These are phyloP conservation scores for Wickerhamiella vanderwaltii DNA, from an alignment of 805 yeast species.

Conservation along the genomic window DNA sequence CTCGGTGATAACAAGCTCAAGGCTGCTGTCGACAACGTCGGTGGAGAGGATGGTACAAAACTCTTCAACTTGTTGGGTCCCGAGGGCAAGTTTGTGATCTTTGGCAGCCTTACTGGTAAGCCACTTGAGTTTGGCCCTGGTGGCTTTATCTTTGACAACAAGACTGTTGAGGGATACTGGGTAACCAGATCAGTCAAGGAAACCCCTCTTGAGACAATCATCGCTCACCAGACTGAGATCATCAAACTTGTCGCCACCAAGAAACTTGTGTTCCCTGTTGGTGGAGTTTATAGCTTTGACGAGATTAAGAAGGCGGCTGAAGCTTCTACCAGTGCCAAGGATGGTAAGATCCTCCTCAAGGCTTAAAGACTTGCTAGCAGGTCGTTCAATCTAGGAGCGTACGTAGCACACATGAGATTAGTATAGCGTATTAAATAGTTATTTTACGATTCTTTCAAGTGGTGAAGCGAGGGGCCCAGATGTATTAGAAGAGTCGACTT, in stretches of 20 bases:
- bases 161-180: constrained; percentile 5
- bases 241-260: neutral
- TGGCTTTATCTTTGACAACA: neutral
- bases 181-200: neutral
- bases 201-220: neutral
- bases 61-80: neutral
- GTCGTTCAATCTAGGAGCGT: too few species aligned
- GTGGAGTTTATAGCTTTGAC: neutral
- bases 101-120: constrained; percentile 1
- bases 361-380: too few species aligned
- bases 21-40: constrained; percentile 9
- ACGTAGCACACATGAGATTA: too few species aligned
- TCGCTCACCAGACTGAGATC: neutral
- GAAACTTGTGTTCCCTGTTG: neutral
- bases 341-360: constrained; percentile 12
- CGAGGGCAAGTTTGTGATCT: neutral
- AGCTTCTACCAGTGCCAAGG: neutral
- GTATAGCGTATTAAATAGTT: too few species aligned
- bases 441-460: too few species aligned
- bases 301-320: constrained; percentile 2
- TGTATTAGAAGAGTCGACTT: too few species aligned
- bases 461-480: too few species aligned
- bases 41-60: neutral
- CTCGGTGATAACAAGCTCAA: neutral
- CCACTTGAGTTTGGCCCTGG: neutral